Evolutionary conservation across 805 yeast genomes (phyloP).

Genomic region (Candida adriatica): DNA sequence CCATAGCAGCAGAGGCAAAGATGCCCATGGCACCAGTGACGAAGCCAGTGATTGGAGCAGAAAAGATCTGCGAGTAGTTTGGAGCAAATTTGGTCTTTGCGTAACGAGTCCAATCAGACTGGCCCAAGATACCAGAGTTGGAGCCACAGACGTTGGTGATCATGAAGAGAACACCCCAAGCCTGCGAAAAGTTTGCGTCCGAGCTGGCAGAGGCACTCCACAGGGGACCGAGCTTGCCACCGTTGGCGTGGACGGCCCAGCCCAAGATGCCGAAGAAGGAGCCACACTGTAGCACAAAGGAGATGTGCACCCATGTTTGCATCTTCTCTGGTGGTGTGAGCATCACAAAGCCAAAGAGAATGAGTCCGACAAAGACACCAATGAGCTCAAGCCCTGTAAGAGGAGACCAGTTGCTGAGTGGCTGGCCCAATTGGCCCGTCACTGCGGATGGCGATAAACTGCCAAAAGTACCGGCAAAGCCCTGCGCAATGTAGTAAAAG

Average conservation of each 20-base stretch:
- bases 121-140: constrained; percentile 27
- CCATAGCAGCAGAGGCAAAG: constrained; percentile 25
- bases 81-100: constrained; percentile 21
- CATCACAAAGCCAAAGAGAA: constrained; percentile 31
- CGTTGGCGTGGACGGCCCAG: constrained; percentile 22
- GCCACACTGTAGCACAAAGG: constrained; percentile 22
- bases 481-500: constrained; percentile 31
- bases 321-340: constrained; percentile 27
- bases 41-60: constrained; percentile 24
- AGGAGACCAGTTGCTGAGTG: constrained; percentile 11
- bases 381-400: constrained; percentile 8
- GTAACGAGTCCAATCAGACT: constrained; percentile 29
- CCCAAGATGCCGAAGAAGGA: constrained; percentile 27
- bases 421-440: constrained; percentile 21
- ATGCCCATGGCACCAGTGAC: constrained; percentile 27
- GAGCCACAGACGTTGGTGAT: constrained; percentile 16
- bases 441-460: constrained; percentile 24
- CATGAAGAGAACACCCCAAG: constrained; percentile 22
- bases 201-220: constrained; percentile 7
- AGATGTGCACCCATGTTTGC: constrained; percentile 21
- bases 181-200: constrained; percentile 25
- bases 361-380: constrained; percentile 32
- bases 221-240: constrained; percentile 23
- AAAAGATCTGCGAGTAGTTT: constrained; percentile 20
- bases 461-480: constrained; percentile 26